Evolutionary conservation across 352 stramenopile genomes (phyloP), one percentile per base, ranked within the genome.

Genomic region (Globisporangium spinosum): DNA sequence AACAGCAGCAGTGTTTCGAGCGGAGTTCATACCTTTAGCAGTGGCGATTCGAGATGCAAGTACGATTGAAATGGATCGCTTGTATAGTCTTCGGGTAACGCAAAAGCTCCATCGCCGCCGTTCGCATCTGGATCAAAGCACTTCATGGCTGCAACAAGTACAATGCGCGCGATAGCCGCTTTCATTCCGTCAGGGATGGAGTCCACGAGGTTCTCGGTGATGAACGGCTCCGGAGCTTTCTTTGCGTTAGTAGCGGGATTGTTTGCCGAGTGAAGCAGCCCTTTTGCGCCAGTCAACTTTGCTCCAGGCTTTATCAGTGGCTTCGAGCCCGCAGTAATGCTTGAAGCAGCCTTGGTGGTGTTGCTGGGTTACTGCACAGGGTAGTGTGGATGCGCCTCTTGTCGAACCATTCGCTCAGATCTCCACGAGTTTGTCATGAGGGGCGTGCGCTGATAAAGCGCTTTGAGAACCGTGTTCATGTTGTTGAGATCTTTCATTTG

Each of bases 371-470:
- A 34, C n/a, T 2, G 8, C 32, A 53, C 5, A 13, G 40, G 8
- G 0, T 35, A n/a, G 2, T 20, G 47, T 12, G 60, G 55, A 32
- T 49, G n/a, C 12, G 43, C 49, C 59, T 77, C 63, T 57, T 70
- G 64, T 1, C 77, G 74, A 2, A 74, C 20, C 32, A 70, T 54
- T 51, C 79, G 70, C 70, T 85, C 75, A 0, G 79, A 77, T 53
- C 73, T 80, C 81, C 79, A 89, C 5, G 79, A 22, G 29, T 88
- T 86, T 22, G 58, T 70, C 81, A 88, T 91, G 7, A 91, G 68
- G 13, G 80, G 81, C 5, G 72, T 64, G 25, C 83, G 76, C 17
- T 77, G 75, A 38, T 76, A 54, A 23, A 91, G 75, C 29, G 76
- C 68, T 12, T 77, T 73, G 2, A 89, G 7, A 1, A 91, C 78